phyloP scores from a whole-genome alignment of 345 rosid species.

The Firmiana major region DNA sequence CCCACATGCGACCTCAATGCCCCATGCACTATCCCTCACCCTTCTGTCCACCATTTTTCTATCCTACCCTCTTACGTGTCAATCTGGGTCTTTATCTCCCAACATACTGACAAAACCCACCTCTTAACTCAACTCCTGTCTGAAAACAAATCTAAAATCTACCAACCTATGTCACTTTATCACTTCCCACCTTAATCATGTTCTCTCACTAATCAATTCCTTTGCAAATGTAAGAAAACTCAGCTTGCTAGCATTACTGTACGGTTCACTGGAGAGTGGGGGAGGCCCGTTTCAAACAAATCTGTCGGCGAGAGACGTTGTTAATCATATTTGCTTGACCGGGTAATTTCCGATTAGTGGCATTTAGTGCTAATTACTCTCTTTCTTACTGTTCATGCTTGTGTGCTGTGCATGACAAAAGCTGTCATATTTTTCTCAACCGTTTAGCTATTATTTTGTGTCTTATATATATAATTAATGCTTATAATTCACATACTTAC shows the following conservation, averaged over 20 bases:
- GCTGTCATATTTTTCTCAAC: constrained; percentile 28
- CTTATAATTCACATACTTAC: constrained; percentile 45
- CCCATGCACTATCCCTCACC: background rate
- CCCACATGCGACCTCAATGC: constrained; percentile 47
- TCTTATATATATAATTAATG: constrained; percentile 62
- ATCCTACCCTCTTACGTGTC: constrained; percentile 15
- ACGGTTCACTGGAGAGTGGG: background rate
- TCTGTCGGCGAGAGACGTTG: constrained; percentile 74
- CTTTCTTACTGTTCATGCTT: constrained; percentile 6
- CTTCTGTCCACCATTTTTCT: background rate
- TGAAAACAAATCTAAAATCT: background rate
- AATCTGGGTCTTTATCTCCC: background rate
- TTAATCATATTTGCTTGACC: constrained; percentile 28
- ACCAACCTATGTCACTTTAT: constrained; percentile 11
- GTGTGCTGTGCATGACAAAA: constrained; percentile 24
- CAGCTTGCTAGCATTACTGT: background rate
- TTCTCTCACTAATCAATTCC: constrained; percentile 15
- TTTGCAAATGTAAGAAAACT: constrained; percentile 7
- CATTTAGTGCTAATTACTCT: constrained; percentile 23
- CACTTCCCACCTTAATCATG: constrained; percentile 1
- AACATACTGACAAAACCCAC: background rate
- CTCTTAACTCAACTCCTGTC: background rate
- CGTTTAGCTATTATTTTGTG: constrained; percentile 14
- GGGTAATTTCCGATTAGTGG: constrained; percentile 18
- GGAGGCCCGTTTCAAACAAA: constrained; percentile 37